Conservation (phyloP, 495 filamentous ascomycete species). For the Chaetomidium leptoderma region DNA sequence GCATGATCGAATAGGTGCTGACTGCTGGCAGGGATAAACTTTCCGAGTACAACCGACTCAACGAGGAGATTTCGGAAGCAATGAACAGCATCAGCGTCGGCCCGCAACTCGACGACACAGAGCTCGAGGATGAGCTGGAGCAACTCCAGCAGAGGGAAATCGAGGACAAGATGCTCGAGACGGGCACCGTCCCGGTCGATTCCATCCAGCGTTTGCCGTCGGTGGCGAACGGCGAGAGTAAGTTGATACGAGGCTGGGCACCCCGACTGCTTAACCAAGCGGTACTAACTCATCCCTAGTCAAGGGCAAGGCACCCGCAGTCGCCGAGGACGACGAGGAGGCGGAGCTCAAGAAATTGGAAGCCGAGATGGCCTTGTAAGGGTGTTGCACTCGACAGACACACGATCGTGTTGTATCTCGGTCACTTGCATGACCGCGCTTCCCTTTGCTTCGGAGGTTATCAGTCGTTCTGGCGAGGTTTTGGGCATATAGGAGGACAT, state of each 20-base stretch:
- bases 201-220: constrained; percentile 68
- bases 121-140: constrained; percentile 75
- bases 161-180: constrained; percentile 89
- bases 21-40: constrained; percentile 72
- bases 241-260: constrained; percentile 34
- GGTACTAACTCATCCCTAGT: constrained; percentile 41
- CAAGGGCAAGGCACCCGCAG: constrained; percentile 53
- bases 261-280: no score
- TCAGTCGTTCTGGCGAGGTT: background rate
- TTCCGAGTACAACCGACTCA: constrained; percentile 84
- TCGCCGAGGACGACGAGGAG: constrained; percentile 90
- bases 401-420: background rate
- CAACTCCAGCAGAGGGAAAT: constrained; percentile 79
- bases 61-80: constrained; percentile 82
- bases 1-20: constrained; percentile 14
- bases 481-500: background rate
- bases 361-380: constrained; percentile 95
- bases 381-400: background rate
- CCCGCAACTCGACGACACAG: constrained; percentile 76
- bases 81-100: constrained; percentile 69
- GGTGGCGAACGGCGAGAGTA: constrained; percentile 68
- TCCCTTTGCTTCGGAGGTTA: background rate
- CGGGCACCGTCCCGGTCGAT: constrained; percentile 67
- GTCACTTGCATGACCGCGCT: background rate
- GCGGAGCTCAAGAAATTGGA: constrained; percentile 89